Evolutionary conservation across 1,139 yeast genomes (phyloP).

Genomic region (Wickerhamomyces sp.): DNA sequence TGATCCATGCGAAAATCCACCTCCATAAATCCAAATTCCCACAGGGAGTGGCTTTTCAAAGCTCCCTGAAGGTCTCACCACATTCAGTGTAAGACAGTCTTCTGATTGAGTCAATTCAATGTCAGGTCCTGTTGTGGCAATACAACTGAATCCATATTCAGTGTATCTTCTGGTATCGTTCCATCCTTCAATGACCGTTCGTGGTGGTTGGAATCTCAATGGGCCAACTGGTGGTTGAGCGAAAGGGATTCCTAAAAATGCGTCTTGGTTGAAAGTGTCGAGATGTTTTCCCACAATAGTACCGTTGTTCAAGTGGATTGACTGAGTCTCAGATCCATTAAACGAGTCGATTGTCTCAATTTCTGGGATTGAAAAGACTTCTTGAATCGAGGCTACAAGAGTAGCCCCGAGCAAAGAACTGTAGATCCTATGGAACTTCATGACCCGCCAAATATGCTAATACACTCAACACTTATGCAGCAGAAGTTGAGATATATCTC

Average conservation of each 20-base stretch:
- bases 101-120: conserved; percentile 9
- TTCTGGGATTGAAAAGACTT: too few relatives aligned
- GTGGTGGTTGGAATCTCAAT: conserved; percentile 22
- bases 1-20: conserved; percentile 29
- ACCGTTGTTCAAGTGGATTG: too few relatives aligned
- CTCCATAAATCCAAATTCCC: conserved; percentile 33
- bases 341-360: too few relatives aligned
- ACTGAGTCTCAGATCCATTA: too few relatives aligned
- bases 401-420: too few relatives aligned
- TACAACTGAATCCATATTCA: conserved; percentile 15
- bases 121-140: conserved; percentile 8
- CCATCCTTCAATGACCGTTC: conserved; percentile 10
- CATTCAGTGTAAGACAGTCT: conserved; percentile 49
- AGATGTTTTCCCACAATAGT: conserved; percentile 8
- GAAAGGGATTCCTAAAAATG: conserved; percentile 23
- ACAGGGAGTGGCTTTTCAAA: conserved; percentile 31
- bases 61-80: conserved; percentile 58
- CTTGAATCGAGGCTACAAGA: too few relatives aligned
- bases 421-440: too few relatives aligned
- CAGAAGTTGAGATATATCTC: too few relatives aligned
- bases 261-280: conserved; percentile 14
- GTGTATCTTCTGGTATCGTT: conserved; percentile 7
- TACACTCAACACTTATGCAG: too few relatives aligned
- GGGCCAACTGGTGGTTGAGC: conserved; percentile 23
- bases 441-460: too few relatives aligned